These are phyloP conservation scores for Penicillium taxi DNA, from an alignment of 495 filamentous ascomycete species.

Conservation along the genomic window DNA sequence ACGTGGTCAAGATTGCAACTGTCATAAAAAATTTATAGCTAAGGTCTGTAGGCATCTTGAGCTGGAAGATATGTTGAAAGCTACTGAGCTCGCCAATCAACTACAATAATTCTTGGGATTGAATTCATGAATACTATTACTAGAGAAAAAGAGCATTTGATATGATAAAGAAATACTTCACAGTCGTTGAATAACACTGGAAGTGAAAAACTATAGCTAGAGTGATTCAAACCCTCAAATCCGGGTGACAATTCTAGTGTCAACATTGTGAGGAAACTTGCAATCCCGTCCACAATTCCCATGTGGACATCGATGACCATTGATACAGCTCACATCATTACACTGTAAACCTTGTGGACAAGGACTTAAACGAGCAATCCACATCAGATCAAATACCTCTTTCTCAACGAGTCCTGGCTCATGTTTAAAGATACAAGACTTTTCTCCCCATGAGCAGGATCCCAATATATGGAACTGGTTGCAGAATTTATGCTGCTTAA, in stretches of 20 bases:
- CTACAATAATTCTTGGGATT: no score
- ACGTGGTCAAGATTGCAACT: no score
- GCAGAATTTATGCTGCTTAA: constrained; percentile 19
- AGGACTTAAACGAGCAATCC: constrained; percentile 15
- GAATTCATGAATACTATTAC: no score
- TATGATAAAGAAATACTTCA: no score
- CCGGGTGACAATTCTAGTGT: constrained; percentile 40
- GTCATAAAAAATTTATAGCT: no score
- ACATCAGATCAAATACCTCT: constrained; percentile 16
- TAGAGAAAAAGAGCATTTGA: no score
- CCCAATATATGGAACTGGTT: constrained; percentile 21
- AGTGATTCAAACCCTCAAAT: no score
- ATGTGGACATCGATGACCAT: constrained; percentile 20
- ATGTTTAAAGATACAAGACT: constrained; percentile 17
- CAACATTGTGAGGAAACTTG: constrained; percentile 17
- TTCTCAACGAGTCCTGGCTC: constrained; percentile 10
- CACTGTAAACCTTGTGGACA: constrained; percentile 17
- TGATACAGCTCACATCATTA: constrained; percentile 19
- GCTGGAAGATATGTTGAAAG: no score
- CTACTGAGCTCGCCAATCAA: no score
- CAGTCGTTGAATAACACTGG: no score
- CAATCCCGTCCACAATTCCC: constrained; percentile 1
- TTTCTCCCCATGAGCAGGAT: constrained; percentile 9
- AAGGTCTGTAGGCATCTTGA: no score
- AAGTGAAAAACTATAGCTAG: no score